Base-by-base conservation (phyloP, 2,329 filamentous ascomycete genomes). In the Ceratocystis colombiana region DNA sequence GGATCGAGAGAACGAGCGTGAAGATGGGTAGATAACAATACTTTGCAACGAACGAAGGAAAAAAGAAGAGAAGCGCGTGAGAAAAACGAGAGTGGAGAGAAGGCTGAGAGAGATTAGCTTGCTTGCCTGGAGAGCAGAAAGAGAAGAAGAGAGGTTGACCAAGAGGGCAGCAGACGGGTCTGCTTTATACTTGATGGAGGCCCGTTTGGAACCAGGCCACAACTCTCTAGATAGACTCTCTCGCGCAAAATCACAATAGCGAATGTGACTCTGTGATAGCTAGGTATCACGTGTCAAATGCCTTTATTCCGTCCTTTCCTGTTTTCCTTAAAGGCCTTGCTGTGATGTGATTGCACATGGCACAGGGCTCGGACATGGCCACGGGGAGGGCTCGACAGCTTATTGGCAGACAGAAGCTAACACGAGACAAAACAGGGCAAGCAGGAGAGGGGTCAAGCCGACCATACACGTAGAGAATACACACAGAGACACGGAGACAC, bases 41-140 rank as follows among this genome's bases (percentile, higher is more conserved):
- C 41, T 44, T 64, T 44, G 62, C 28, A 41, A 46, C 33, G 53
- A 53, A 59, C 50, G 33, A 44, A 37, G 2, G 45, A 45, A 44
- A 41, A 25, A 65, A 17, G 17, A 61, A 5, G 37, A 30, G 30
- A 65, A 65, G 37, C 44, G 46, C 28, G 25, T 28, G 7, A 61
- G 25, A 65, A 55, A 37, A 62, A 33, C 28, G 45, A 64, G 20
- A 64, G 46, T 46, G 45, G 28, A 50, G 62, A 33, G 62, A 64
- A 64, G 62, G 44, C 62, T 30, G 61, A 63, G 62, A 64, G 62
- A 53, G 62, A 33, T 64, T 64, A 64, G 62, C 62, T 64, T 64
- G 62, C 62, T 64, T 64, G 62, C 62, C 62, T 64, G 41, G 33
- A 37, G 64, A 65, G 41, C 20, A 37, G 10, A 22, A 48, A 53